Evolutionary conservation across 768 basidiomycete species (phyloP).

Genomic region (Termitomyces sp.): DNA sequence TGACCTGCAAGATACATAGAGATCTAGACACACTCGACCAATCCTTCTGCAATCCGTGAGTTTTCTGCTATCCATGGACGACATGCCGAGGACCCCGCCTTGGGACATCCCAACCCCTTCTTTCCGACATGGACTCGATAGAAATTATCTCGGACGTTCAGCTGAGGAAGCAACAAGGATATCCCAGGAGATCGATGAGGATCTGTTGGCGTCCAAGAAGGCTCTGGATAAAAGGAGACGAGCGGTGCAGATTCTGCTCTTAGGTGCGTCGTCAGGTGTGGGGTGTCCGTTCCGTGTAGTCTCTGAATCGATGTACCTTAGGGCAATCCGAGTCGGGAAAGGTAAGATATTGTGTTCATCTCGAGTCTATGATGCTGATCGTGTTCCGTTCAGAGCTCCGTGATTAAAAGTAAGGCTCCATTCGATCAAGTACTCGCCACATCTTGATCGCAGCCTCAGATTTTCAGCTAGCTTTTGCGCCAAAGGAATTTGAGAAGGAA

Average conservation of each 20-base stretch:
- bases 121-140: constrained; percentile 3
- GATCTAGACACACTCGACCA: not conserved
- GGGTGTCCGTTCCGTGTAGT: not conserved
- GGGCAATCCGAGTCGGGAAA: constrained; percentile 64
- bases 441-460: constrained; percentile 33
- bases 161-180: constrained; percentile 40
- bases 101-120: constrained; percentile 9
- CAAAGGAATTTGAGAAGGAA: constrained; percentile 56
- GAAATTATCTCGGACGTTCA: constrained; percentile 15
- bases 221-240: constrained; percentile 45
- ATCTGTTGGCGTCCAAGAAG: constrained; percentile 42
- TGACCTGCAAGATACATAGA: too few species aligned
- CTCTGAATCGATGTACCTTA: constrained; percentile 17
- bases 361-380: not conserved
- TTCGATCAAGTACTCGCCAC: not conserved
- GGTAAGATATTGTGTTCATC: constrained; percentile 20
- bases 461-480: constrained; percentile 66
- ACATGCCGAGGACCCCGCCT: not conserved
- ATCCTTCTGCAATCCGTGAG: not conserved
- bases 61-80: not conserved
- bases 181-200: constrained; percentile 48
- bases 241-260: constrained; percentile 51
- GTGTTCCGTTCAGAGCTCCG: constrained; percentile 36
- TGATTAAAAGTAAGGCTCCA: constrained; percentile 39
- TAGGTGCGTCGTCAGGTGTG: constrained; percentile 30